These are phyloP conservation scores for Colletotrichum echinochloae DNA, from an alignment of 2,329 filamentous ascomycete genomes.

Conservation along the genomic window DNA sequence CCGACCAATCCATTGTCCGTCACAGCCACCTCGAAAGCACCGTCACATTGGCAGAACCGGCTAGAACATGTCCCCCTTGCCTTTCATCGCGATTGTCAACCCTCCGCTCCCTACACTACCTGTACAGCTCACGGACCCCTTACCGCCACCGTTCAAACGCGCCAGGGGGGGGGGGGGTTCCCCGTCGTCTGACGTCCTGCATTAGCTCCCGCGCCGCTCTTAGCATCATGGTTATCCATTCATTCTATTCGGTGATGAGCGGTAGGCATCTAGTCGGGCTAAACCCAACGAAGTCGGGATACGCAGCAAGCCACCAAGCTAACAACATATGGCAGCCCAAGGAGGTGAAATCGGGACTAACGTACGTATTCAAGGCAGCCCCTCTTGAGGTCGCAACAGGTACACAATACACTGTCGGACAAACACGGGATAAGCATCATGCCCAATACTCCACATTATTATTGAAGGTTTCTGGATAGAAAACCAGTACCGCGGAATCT, in stretches of 20 bases:
- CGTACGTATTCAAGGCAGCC: too few species aligned
- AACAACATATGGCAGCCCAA: neutral
- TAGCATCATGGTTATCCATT: conserved; percentile 24
- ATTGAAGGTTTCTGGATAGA: too few species aligned
- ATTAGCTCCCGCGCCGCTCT: conserved; percentile 34
- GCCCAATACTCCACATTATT: too few species aligned
- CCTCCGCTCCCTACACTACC: neutral
- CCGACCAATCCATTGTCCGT: neutral
- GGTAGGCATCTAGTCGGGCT: too few species aligned
- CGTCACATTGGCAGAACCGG: conserved; percentile 31
- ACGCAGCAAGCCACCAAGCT: conserved; percentile 13
- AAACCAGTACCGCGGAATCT: too few species aligned
- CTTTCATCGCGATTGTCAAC: neutral
- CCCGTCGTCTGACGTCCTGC: conserved; percentile 25
- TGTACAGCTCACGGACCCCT: neutral
- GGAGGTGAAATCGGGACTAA: neutral
- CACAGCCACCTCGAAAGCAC: neutral
- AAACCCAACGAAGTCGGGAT: neutral
- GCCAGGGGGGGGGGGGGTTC: conserved; percentile 1
- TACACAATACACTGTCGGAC: too few species aligned
- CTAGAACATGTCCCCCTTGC: conserved; percentile 11
- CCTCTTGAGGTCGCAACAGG: too few species aligned
- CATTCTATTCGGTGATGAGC: neutral
- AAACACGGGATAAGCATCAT: too few species aligned
- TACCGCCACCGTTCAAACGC: neutral